Evolutionary conservation across 2,329 filamentous ascomycete species (phyloP), one percentile per base, ranked within the genome.

Genomic region (Epichloe bromicola): DNA sequence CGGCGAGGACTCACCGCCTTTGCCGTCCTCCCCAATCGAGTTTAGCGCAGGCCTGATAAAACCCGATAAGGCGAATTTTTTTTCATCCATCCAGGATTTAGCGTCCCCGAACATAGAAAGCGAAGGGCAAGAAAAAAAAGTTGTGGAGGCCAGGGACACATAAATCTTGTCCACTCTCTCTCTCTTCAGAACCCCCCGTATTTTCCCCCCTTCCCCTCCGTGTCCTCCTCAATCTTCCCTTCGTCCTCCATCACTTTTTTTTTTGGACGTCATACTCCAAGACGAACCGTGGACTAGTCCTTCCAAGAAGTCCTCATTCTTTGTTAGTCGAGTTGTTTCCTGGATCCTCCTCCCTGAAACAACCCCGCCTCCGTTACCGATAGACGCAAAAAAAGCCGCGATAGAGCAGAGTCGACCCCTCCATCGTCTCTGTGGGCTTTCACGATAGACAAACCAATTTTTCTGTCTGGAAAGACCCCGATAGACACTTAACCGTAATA

Each of bases 321-420:
- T 66, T 60, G 59, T 51, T 56, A 40, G 51, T 56, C 40, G 50
- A 54, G 56, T 62, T 66, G 65, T 66, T 63, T 60, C 55, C 61
- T 59, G 64, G 65, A 60, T 52, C 61, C 57, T 59, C 59, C 59
- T 62, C 64, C 63, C 56, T 53, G 56, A 58, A 62, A 63, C 64
- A 63, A 58, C 60, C 59, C 60, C 55, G 23, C 61, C 60, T 30
- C 59, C 57, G 55, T 56, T 60, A 59, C 63, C 63, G 61, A 62
- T 61, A 55, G 58, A 61, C 11, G 8, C 12, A 60, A 58, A 64
- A 64, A 61, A 61, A 59, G 64, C 63, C 64, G 62, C 61, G 56
- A 66, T 67, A 69, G 63, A 67, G 61, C 67, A 72, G 68, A 69
- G 60, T 63, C 69, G 69, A 71, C 62, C 58, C 66, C 67, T 71